phyloP scores from a whole-genome alignment of 768 basidiomycete genomes.

The Collybiopsis confluens region DNA sequence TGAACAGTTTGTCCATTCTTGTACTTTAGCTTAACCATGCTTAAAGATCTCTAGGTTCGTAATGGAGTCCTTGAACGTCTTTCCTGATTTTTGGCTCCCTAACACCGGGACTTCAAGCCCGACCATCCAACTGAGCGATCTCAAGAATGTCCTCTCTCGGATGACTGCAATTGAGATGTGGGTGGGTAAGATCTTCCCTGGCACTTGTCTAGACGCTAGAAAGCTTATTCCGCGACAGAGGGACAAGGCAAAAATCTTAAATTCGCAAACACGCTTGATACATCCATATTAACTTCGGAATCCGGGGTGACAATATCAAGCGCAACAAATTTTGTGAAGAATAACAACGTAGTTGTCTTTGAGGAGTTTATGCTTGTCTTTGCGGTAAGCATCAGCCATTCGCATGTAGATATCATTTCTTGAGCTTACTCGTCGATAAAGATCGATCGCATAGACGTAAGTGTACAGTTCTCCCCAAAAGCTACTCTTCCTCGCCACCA shows the following conservation, averaged over 20 bases:
- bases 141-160: slow-evolving; percentile 2
- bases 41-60: not conserved
- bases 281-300: not conserved
- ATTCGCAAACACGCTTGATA: not conserved
- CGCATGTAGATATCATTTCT: not conserved
- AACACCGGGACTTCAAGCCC: not conserved
- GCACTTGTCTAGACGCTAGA: not conserved
- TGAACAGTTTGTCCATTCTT: slow-evolving; percentile 1
- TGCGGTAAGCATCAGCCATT: not conserved
- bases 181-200: not conserved
- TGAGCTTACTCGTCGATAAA: not conserved
- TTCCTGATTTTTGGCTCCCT: not conserved
- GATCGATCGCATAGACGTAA: not conserved
- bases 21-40: not conserved
- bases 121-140: not conserved
- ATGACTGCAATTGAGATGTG: slow-evolving; percentile 6
- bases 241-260: not conserved
- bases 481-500: not conserved
- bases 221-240: not conserved
- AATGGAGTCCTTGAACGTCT: slow-evolving; percentile 5
- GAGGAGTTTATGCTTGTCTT: not conserved
- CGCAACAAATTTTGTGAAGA: not conserved
- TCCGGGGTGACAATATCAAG: too few species aligned
- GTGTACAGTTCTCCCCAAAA: too few species aligned
- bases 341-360: not conserved